A percentile compares a stretch with the other conserved stretches of the same genome.
phyloP scores from a whole-genome alignment of 2,329 filamentous ascomycete species.

The Penicillium sp. region DNA sequence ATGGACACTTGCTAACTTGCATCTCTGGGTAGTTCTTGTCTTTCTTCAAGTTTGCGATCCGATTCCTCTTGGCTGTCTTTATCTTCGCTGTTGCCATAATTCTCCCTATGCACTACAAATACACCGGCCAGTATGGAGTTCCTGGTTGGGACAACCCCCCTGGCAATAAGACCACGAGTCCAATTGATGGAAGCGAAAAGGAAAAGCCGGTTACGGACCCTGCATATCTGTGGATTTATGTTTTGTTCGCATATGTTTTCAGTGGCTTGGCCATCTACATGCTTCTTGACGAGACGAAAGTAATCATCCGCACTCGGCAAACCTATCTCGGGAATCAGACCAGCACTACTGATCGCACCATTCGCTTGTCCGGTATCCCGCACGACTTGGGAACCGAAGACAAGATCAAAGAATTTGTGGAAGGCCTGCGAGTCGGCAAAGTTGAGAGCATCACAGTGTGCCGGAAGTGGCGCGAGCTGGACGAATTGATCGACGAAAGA shows the following conservation, averaged over 20 bases:
- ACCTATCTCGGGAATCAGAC: slow-evolving; percentile 87
- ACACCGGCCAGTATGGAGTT: slow-evolving; percentile 38
- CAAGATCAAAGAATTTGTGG: slow-evolving; percentile 75
- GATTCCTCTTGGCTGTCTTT: slow-evolving; percentile 68
- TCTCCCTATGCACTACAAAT: slow-evolving; percentile 73
- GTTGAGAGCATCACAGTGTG: slow-evolving; percentile 83
- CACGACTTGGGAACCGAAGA: slow-evolving; percentile 67
- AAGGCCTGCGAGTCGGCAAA: slow-evolving; percentile 77
- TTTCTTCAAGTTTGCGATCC: slow-evolving; percentile 92
- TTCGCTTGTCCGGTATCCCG: slow-evolving; percentile 83
- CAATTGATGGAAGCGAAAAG: slow-evolving; percentile 15
- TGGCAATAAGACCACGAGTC: slow-evolving; percentile 24
- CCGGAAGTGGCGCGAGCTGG: slow-evolving; percentile 74
- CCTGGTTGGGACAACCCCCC: slow-evolving; percentile 29
- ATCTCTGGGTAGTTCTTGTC: slow-evolving; percentile 57
- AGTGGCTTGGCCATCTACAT: slow-evolving; percentile 72
- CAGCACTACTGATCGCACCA: slow-evolving; percentile 90
- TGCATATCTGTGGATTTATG: slow-evolving; percentile 79
- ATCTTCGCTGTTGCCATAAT: slow-evolving; percentile 75
- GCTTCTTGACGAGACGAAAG: slow-evolving; percentile 71
- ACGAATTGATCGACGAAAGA: slow-evolving; percentile 62
- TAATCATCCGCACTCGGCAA: slow-evolving; percentile 76
- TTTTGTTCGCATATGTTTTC: slow-evolving; percentile 91
- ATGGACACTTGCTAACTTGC: slow-evolving; percentile 4
- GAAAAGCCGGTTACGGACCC: slow-evolving; percentile 30